A percentile compares a stretch with the other conserved stretches of the same genome.
Conservation (phyloP, 2,329 filamentous ascomycete genomes). For the Colletotrichum brevisporum region DNA sequence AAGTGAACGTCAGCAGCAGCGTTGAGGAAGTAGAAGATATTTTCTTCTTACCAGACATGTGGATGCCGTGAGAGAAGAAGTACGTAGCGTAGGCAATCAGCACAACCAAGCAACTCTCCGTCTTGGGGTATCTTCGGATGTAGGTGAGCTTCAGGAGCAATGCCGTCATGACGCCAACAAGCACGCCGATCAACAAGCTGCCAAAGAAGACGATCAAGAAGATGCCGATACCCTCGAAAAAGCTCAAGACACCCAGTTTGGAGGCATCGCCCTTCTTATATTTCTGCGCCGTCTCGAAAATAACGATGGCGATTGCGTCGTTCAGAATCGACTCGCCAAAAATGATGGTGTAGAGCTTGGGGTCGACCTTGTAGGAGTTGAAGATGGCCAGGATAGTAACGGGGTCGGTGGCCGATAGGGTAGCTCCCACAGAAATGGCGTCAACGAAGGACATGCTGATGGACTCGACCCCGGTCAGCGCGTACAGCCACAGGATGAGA, state of each 20-base stretch:
- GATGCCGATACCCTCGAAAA: slow-evolving; percentile 92
- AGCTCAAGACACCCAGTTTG: slow-evolving; percentile 81
- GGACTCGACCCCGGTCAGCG: slow-evolving; percentile 86
- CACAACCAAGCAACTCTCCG: slow-evolving; percentile 94
- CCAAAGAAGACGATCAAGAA: slow-evolving; percentile 98
- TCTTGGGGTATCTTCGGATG: slow-evolving; percentile 92
- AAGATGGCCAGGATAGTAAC: slow-evolving; percentile 99
- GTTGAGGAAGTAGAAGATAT: neutral
- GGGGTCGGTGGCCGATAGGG: slow-evolving; percentile 95
- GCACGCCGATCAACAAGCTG: slow-evolving; percentile 88
- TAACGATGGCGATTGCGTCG: slow-evolving; percentile 97
- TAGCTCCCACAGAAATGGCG: slow-evolving; percentile 96
- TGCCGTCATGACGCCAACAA: slow-evolving; percentile 89
- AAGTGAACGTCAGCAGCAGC: slow-evolving; percentile 34
- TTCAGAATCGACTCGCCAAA: slow-evolving; percentile 99
- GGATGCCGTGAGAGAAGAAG: slow-evolving; percentile 95
- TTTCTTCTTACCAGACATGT: slow-evolving; percentile 85
- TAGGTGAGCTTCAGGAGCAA: slow-evolving; percentile 95
- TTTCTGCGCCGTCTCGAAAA: slow-evolving; percentile 97
- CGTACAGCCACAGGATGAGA: slow-evolving; percentile 89
- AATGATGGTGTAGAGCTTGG: slow-evolving; percentile 98
- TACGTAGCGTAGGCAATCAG: slow-evolving; percentile 97
- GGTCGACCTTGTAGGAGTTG: slow-evolving; percentile 99
- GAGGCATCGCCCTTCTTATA: slow-evolving; percentile 84
- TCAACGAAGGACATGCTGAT: slow-evolving; percentile 93